Conservation (phyloP, 169 alveolate genomes). For the Plasmodium vivax region DNA sequence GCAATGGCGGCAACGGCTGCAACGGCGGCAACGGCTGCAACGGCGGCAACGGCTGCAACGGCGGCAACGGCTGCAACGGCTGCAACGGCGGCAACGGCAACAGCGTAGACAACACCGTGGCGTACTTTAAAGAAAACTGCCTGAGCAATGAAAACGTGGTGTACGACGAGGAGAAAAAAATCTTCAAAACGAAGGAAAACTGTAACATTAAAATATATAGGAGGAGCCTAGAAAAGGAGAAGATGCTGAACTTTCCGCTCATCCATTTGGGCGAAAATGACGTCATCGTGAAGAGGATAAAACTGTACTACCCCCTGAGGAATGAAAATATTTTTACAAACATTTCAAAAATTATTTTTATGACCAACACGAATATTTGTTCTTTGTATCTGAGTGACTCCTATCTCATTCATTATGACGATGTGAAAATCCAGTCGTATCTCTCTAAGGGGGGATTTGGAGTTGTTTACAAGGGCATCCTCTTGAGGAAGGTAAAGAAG, state of each 20-base stretch:
- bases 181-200: constrained; percentile 69
- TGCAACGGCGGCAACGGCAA: no score
- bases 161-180: constrained; percentile 39
- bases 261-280: constrained; percentile 72
- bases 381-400: constrained; percentile 35
- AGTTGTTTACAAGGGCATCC: constrained; percentile 46
- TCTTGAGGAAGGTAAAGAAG: constrained; percentile 12
- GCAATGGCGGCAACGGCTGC: no score
- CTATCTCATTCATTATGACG: constrained; percentile 31
- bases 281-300: constrained; percentile 49
- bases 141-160: constrained; percentile 51
- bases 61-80: no score
- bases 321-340: constrained; percentile 52
- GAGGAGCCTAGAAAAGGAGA: constrained; percentile 51
- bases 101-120: background rate
- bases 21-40: no score
- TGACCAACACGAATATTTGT: constrained; percentile 57
- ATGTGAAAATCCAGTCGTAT: constrained; percentile 35
- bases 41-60: no score
- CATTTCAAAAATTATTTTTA: constrained; percentile 54
- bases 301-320: constrained; percentile 48
- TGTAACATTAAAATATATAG: constrained; percentile 56
- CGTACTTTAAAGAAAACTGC: constrained; percentile 56
- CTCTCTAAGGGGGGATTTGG: constrained; percentile 72
- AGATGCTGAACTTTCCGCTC: constrained; percentile 30